Percentiles rank a stretch among this genome's conserved stretches.
Evolutionary conservation across 768 basidiomycete species (phyloP).

Genomic region (Mycena metata): DNA sequence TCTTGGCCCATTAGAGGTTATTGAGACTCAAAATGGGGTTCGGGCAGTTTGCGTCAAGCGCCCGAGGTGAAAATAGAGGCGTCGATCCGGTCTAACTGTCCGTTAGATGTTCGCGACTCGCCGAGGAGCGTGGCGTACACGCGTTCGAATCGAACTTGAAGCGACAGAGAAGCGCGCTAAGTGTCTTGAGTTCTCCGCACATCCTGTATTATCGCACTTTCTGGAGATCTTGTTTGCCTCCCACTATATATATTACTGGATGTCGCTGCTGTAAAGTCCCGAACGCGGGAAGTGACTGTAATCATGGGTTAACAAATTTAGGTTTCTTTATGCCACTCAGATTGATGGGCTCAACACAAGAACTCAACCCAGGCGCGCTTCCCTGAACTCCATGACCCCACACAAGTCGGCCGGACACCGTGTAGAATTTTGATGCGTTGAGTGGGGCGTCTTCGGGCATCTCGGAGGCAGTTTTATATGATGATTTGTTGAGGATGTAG

Average conservation of each 20-base stretch:
- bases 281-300: not conserved
- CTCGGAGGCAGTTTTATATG: not conserved
- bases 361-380: too few species aligned
- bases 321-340: not conserved
- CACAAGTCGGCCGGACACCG: too few species aligned
- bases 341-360: not conserved
- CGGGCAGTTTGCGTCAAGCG: slow-evolving; percentile 21
- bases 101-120: not conserved
- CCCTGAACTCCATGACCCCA: too few species aligned
- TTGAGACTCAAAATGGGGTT: not conserved
- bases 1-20: slow-evolving; percentile 6
- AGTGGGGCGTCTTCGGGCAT: not conserved
- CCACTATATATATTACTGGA: not conserved
- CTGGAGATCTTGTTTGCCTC: not conserved
- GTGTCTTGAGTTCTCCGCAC: not conserved
- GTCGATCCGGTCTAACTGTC: slow-evolving; percentile 22
- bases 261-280: not conserved
- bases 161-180: not conserved
- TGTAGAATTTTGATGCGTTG: too few species aligned
- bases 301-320: not conserved
- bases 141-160: not conserved
- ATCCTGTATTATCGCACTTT: slow-evolving; percentile 17
- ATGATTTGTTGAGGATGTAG: too few species aligned
- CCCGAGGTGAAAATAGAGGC: not conserved
- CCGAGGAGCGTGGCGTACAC: not conserved